Base-by-base conservation (phyloP, 208 protist genomes). In the Trichomonas vaginalis region DNA sequence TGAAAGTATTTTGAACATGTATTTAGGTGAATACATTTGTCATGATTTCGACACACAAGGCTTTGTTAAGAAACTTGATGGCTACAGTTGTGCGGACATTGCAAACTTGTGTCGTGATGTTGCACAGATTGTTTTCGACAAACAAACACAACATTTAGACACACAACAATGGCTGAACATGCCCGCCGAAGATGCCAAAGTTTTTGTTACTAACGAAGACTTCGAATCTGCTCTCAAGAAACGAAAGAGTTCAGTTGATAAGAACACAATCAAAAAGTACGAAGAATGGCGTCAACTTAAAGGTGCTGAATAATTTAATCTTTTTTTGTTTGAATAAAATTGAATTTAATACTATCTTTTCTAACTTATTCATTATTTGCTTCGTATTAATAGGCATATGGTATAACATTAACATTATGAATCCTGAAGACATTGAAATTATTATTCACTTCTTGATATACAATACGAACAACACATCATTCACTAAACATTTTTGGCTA, bases 41-140 rank as follows among this genome's bases (percentile, higher is more conserved):
- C 56, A 62, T 32, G 96, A 97, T 15, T 96, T 98, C 39, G 96
- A 97, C 80, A 40, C 98, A 0, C 95, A 97, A 32, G 27, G 95
- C 80, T 96, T 98, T 42, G 97, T 97, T 6, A 21, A 90, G 21
- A 62, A 96, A 90, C 96, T 96, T 32, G 97, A 97, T 39, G 98
- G 98, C 17, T 98, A 98, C 96, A 97, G 96, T 82, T 97, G 98
- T 10, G 97, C 98, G 4, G 98, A 98, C 95, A 97, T 98, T 46
- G 96, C 96, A 70, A 97, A 98, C 80, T 83, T 98, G 3, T 98
- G 98, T 96, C 96, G 98, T 61, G 98, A 98, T 96, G 98, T 98
- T 0, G 95, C 97, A 35, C 86, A 92, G n/a, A 45, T 45, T 49
- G 86, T 47, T 27, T 51, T 92, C 17, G 86, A 92, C 45, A 48